phyloP scores from a whole-genome alignment of 2,329 filamentous ascomycete species.

The Fusarium agapanthi region DNA sequence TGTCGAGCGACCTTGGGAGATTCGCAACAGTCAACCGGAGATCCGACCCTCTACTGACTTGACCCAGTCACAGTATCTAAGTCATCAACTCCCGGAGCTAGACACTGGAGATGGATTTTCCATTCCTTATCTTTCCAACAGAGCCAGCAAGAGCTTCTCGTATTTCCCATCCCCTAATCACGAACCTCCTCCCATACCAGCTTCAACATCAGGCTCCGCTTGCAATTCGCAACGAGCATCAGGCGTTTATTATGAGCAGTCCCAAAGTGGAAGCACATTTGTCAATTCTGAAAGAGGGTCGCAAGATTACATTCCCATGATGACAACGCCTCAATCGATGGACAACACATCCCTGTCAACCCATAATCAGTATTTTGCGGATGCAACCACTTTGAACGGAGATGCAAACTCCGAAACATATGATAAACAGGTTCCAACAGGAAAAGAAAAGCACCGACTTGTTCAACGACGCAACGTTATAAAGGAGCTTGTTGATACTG shows the following conservation, averaged over 20 bases:
- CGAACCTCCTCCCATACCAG: conserved; percentile 60
- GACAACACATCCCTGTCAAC: conserved; percentile 57
- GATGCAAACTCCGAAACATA: conserved; percentile 46
- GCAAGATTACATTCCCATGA: conserved; percentile 54
- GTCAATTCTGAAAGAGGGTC: conserved; percentile 56
- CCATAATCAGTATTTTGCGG: conserved; percentile 51
- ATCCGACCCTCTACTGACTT: conserved; percentile 40
- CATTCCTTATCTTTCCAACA: conserved; percentile 55
- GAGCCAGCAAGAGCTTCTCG: conserved; percentile 41
- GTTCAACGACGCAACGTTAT: conserved; percentile 84
- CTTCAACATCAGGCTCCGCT: conserved; percentile 47
- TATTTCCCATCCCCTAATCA: conserved; percentile 57
- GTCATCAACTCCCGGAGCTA: conserved; percentile 58
- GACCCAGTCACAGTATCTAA: conserved; percentile 40
- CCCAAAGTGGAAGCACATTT: conserved; percentile 52
- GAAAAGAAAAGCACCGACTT: conserved; percentile 74
- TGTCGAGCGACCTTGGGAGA: conserved; percentile 30
- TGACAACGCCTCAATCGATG: conserved; percentile 56
- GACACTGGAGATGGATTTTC: conserved; percentile 62
- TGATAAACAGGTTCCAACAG: conserved; percentile 54
- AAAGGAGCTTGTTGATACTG: conserved; percentile 92
- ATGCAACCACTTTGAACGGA: conserved; percentile 50
- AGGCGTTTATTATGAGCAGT: conserved; percentile 51
- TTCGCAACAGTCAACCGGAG: conserved; percentile 34
- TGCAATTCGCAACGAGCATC: conserved; percentile 55